Evolutionary conservation across 257 asterid genomes (phyloP), one percentile per base, ranked within the genome.

Genomic region (Striga asiatica): DNA sequence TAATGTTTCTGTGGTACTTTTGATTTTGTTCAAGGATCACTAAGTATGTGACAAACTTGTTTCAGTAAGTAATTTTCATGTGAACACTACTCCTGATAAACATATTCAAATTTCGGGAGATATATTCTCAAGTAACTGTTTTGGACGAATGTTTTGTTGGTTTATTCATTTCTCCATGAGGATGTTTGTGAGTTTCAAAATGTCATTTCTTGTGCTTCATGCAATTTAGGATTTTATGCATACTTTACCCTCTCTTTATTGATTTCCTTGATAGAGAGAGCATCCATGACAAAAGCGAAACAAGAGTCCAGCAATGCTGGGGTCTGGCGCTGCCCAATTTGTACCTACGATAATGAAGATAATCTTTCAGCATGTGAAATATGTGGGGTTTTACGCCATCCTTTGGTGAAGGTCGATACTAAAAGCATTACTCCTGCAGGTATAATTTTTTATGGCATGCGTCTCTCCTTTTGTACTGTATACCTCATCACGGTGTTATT

Each of bases 361-460:
- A 58, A 66, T 34, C 61, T 82, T 89, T 67, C 81, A 50, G 80
- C 85, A 37, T 92, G 99, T 68, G 97, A 92, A 60, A 92, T 92
- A 68, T 92, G 97, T 68, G 98, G 98, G 49, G 97, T 88, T 58
- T 75, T 92, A 47, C 83, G 94, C 35, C 78, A 82, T 74, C 97
- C 95, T 45, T 82, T 88, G 82, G 88, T 84, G 56, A 88, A 84
- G 72, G 49, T 63, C 62, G 69, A 66, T 58, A 58, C 58, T 61
- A 60, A 54, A 58, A 69, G 70, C 41, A 58, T 68, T 56, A 42
- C 54, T 58, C 55, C 64, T 61, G 51, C 81, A 74, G 97, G 99
- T 87, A 68, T 38, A 28, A 43, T 28, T 47, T 41, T 43, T 19
- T 23, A 35, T 60, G 8, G 37, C 57, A 12, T 51, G 37, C 14